phyloP scores from a whole-genome alignment of 495 filamentous ascomycete genomes.

The Pyrenula massariospora region DNA sequence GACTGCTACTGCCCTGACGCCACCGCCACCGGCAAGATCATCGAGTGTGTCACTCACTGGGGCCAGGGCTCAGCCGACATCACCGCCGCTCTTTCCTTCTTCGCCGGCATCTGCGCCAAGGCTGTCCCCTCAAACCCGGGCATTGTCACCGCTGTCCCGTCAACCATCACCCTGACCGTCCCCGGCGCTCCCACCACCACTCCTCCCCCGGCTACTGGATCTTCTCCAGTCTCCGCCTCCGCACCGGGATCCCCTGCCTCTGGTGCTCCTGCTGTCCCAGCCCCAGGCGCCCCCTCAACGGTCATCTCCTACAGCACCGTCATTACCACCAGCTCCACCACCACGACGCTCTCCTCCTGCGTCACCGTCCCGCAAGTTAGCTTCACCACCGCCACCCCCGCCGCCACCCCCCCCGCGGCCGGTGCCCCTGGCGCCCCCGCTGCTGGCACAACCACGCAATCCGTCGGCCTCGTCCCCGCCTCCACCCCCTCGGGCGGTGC shows the following conservation, averaged over 20 bases:
- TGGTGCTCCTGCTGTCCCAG: slow-evolving; percentile 14
- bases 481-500: slow-evolving; percentile 17
- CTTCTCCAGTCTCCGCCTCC: slow-evolving; percentile 1
- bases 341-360: slow-evolving; percentile 42
- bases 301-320: slow-evolving; percentile 48
- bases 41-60: slow-evolving; percentile 70
- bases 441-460: slow-evolving; percentile 31
- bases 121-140: slow-evolving; percentile 69
- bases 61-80: slow-evolving; percentile 54
- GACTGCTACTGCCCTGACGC: slow-evolving; percentile 78
- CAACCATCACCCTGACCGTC: slow-evolving; percentile 43
- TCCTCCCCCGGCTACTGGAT: slow-evolving; percentile 18
- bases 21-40: slow-evolving; percentile 68
- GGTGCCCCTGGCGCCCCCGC: slow-evolving; percentile 35
- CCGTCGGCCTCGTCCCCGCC: slow-evolving; percentile 16
- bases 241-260: slow-evolving; percentile 1
- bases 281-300: slow-evolving; percentile 19
- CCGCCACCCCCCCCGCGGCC: slow-evolving; percentile 19
- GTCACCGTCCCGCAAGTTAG: slow-evolving; percentile 63
- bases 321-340: slow-evolving; percentile 41
- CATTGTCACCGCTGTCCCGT: slow-evolving; percentile 62
- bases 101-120: slow-evolving; percentile 81
- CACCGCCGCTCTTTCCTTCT: slow-evolving; percentile 63
- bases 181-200: slow-evolving; percentile 8
- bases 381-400: slow-evolving; percentile 45